These are phyloP conservation scores for Zoysia japonica DNA, from an alignment of 176 grass and related monocot genomes.

Conservation along the genomic window DNA sequence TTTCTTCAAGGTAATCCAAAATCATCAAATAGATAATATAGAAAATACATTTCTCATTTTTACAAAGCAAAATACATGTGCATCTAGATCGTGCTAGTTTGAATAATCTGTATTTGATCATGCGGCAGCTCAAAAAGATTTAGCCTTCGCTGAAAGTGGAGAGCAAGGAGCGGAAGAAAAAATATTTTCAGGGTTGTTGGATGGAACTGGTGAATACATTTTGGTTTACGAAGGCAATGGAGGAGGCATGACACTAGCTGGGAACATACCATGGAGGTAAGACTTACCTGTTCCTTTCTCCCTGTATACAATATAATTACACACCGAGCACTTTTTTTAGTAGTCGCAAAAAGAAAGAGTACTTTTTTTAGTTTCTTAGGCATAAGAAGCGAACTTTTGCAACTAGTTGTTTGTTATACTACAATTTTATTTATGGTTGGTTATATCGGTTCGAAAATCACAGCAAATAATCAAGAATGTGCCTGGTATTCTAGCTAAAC, in stretches of 20 bases:
- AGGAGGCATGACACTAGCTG: slow-evolving; percentile 56
- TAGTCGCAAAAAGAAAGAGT: no score
- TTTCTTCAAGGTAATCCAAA: slow-evolving; percentile 62
- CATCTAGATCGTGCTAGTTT: not conserved
- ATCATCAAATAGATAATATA: not conserved
- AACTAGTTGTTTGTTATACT: not conserved
- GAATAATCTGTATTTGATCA: not conserved
- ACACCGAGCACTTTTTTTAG: not conserved
- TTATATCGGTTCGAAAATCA: not conserved
- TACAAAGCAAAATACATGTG: not conserved
- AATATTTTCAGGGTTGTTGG: slow-evolving; percentile 73
- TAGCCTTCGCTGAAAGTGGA: slow-evolving; percentile 31
- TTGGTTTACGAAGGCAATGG: slow-evolving; percentile 69
- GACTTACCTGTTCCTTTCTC: not conserved
- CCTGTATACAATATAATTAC: not conserved
- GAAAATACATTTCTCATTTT: not conserved
- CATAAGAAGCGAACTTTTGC: not conserved
- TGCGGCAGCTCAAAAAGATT: slow-evolving; percentile 63
- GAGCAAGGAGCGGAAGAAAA: slow-evolving; percentile 47
- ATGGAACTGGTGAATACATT: slow-evolving; percentile 85
- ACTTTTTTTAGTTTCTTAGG: slow-evolving; percentile 2
- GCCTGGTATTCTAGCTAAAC: not conserved
- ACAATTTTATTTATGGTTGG: not conserved
- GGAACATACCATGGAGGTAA: slow-evolving; percentile 87
- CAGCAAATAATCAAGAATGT: not conserved